Conservation (phyloP, 176 grass and related monocot species). For the Musa beccarii region DNA sequence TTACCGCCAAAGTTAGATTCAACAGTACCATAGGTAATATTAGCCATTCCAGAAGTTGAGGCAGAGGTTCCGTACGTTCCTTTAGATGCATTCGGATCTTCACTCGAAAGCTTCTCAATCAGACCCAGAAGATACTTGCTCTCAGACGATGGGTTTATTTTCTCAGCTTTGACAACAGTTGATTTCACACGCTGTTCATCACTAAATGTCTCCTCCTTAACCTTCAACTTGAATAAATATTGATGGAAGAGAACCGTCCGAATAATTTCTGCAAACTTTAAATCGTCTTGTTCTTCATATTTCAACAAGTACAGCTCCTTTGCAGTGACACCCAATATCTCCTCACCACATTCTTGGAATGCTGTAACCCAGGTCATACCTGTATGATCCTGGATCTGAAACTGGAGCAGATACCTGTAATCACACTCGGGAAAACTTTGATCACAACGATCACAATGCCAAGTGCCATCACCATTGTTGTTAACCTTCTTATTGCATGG, state of each 20-base stretch:
- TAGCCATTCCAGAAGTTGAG: slow-evolving; percentile 6
- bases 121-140: slow-evolving; percentile 35
- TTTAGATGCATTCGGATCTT: slow-evolving; percentile 24
- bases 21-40: slow-evolving; percentile 9
- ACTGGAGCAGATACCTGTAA: slow-evolving; percentile 64
- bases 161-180: slow-evolving; percentile 46
- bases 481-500: slow-evolving; percentile 76
- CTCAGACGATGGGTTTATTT: slow-evolving; percentile 43
- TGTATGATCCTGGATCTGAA: slow-evolving; percentile 83
- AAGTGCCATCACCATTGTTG: slow-evolving; percentile 85
- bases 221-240: slow-evolving; percentile 74
- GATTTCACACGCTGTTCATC: slow-evolving; percentile 57
- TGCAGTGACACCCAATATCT: slow-evolving; percentile 47
- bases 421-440: slow-evolving; percentile 40
- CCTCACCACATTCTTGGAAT: slow-evolving; percentile 59
- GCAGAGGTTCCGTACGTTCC: slow-evolving; percentile 8
- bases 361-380: slow-evolving; percentile 51
- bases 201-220: slow-evolving; percentile 58
- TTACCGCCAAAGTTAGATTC: neutral
- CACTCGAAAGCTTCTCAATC: slow-evolving; percentile 40
- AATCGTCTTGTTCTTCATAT: slow-evolving; percentile 41
- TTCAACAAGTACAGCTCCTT: slow-evolving; percentile 42
- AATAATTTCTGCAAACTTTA: slow-evolving; percentile 51
- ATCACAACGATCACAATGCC: slow-evolving; percentile 64
- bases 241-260: slow-evolving; percentile 33